These are phyloP conservation scores for Fusarium staphyleae DNA, from an alignment of 2,329 filamentous ascomycete species.

Conservation along the genomic window DNA sequence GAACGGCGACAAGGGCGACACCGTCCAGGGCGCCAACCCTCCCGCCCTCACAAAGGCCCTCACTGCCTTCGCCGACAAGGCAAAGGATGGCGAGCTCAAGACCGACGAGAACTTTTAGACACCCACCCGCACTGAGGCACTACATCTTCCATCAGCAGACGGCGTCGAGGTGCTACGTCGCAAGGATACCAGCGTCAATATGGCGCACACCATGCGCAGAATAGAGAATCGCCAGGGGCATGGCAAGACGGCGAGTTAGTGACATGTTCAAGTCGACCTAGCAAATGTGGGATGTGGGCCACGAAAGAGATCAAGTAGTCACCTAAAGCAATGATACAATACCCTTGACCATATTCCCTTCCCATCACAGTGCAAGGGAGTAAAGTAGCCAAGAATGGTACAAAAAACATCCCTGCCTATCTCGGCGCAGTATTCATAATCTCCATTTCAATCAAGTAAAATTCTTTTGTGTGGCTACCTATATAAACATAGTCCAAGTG, in stretches of 20 bases:
- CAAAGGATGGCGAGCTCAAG: constrained; percentile 31
- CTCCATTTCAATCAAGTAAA: no score
- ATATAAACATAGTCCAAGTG: constrained; percentile 28
- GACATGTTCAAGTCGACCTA: not conserved
- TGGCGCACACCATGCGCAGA: constrained; percentile 10
- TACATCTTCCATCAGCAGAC: not conserved
- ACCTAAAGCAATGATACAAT: constrained; percentile 2
- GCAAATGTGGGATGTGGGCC: not conserved
- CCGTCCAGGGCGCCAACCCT: constrained; percentile 51
- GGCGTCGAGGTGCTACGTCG: constrained; percentile 20
- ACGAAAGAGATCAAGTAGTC: not conserved
- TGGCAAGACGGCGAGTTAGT: not conserved
- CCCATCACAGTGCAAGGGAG: no score
- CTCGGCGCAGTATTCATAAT: no score
- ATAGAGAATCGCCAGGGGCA: constrained; percentile 6
- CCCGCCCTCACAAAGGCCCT: constrained; percentile 44
- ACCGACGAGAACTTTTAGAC: constrained; percentile 31
- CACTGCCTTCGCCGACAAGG: constrained; percentile 37
- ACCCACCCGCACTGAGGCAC: not conserved
- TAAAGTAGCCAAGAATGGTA: no score
- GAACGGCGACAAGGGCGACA: constrained; percentile 57
- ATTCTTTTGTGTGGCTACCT: constrained; percentile 32
- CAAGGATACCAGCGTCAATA: constrained; percentile 32
- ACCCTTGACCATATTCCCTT: no score
- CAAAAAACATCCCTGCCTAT: no score